phyloP scores from a whole-genome alignment of 345 rosid genomes.

The Melaleuca alternifolia region DNA sequence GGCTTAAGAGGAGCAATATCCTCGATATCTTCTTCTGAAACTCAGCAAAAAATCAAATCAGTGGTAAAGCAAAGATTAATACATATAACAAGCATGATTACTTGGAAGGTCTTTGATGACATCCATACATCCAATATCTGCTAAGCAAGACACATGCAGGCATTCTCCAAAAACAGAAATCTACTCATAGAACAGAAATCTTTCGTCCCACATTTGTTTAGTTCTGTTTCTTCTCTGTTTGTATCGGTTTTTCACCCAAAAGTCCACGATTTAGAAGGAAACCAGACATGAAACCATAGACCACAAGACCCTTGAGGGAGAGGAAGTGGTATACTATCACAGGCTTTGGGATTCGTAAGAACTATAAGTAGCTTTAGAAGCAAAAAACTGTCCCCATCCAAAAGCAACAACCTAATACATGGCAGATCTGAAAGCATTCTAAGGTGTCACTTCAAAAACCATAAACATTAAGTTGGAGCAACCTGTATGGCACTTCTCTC shows the following conservation, averaged over 20 bases:
- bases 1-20: conserved; percentile 39
- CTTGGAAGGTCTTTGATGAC: not conserved
- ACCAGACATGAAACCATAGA: not conserved
- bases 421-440: not conserved
- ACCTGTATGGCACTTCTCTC: not conserved
- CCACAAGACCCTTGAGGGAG: not conserved
- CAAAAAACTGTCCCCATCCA: not conserved
- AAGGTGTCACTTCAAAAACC: not conserved
- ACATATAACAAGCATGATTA: not conserved
- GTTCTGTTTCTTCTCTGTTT: not conserved
- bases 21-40: conserved; percentile 61
- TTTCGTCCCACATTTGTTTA: not conserved
- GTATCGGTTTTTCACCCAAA: not conserved
- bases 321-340: too few relatives aligned
- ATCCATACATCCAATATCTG: not conserved
- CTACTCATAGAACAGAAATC: not conserved
- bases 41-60: conserved; percentile 1
- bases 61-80: not conserved
- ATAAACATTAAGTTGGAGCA: not conserved
- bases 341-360: not conserved
- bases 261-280: not conserved
- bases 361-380: not conserved
- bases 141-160: not conserved
- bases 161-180: not conserved
- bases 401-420: not conserved